Base-by-base conservation (phyloP, 305 asterid genomes). In the Lippia alba region DNA sequence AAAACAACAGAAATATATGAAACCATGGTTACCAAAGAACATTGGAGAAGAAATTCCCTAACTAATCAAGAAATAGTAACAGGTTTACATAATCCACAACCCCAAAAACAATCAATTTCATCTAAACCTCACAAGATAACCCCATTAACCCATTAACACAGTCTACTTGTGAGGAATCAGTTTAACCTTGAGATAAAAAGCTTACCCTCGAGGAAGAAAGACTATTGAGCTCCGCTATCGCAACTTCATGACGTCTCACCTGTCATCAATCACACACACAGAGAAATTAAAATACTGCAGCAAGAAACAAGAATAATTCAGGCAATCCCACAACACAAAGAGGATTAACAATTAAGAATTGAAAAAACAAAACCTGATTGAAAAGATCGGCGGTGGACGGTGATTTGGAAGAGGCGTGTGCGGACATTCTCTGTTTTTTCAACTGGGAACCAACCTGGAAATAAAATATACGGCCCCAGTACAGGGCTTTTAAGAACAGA, bases 211-310 rank as follows among this genome's bases (percentile, higher is more conserved):
- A 74, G 59, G 87, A 76, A 60, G 79, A 62, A 49, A 86, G 80
- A 60, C 60, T 50, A 33, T 16, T 63, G 77, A 86, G 84, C 80
- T 86, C 88, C 17, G 83, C 86, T 20, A 86, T 14, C 71, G 89
- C 89, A 53, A 86, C 84, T 64, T 86, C 87, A 45, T 82, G 86
- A 62, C 80, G 64, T 73, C 77, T 82, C 36, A 72, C 79, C 91
- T 86, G 80, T 54, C 60, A 71, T 55, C 46, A 66, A 44, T 3
- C 40, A 32, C 45, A 12, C 53, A 56, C 12, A n/a, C 48, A 11
- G 45, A 55, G 30, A n/a, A 67, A 0, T 2, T 65, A 9, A 24
- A 40, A 24, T 49, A 15, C 33, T 65, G 48, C 20, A 15, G 20
- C 32, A 54, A 41, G 44, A 3, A 16, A 11, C 18, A 36, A 20